phyloP scores from a whole-genome alignment of 139 green algal genomes.

The Chlorella sp. region DNA sequence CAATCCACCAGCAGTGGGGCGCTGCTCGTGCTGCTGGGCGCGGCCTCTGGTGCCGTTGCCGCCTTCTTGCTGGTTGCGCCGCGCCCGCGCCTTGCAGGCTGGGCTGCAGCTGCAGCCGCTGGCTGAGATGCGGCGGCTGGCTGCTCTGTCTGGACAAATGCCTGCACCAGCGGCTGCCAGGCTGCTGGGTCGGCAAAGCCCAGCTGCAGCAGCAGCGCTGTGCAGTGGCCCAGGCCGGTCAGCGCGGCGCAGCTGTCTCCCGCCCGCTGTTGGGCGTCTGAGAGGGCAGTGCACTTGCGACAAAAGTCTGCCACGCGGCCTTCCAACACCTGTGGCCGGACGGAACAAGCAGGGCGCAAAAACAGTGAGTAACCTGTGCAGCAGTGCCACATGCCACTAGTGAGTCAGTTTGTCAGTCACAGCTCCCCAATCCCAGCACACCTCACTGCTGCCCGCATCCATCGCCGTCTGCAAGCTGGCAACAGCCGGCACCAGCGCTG shows the following conservation, averaged over 20 bases:
- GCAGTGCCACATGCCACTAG: too few relatives aligned
- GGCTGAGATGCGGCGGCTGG: neutral
- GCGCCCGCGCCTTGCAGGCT: neutral
- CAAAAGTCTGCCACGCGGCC: neutral
- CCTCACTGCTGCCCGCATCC: neutral
- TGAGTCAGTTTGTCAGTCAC: too few relatives aligned
- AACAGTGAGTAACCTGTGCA: too few relatives aligned
- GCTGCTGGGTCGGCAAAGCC: neutral
- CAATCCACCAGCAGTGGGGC: neutral
- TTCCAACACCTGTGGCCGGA: neutral
- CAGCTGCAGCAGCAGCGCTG: constrained; percentile 7
- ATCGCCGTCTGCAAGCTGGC: neutral
- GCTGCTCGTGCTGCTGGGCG: neutral
- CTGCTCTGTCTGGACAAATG: constrained; percentile 11
- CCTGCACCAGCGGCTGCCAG: constrained; percentile 24
- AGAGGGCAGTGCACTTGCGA: neutral
- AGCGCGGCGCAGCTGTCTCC: neutral
- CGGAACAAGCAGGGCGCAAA: too few relatives aligned
- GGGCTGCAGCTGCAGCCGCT: neutral
- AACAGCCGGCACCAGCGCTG: neutral
- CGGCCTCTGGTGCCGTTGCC: neutral
- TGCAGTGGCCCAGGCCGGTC: constrained; percentile 2
- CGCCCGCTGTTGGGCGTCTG: constrained; percentile 13
- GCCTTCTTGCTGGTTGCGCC: constrained; percentile 1
- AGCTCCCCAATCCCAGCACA: too few relatives aligned